Base-by-base conservation (phyloP, 108 stramenopile species). In the Skeletonema menzelii region DNA sequence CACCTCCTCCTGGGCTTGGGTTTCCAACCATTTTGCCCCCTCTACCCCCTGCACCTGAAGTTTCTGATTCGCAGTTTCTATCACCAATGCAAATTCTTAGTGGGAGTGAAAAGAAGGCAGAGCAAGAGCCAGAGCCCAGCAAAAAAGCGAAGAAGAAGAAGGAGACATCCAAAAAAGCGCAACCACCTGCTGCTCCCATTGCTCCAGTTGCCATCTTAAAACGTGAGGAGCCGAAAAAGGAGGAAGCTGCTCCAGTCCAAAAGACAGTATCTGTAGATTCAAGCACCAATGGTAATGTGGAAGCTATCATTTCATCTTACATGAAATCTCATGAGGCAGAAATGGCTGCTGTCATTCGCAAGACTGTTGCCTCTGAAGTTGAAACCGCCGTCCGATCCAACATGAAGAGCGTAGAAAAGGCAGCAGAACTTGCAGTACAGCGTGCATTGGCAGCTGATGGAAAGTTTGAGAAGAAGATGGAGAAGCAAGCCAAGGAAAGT, bases 401-500 rank as follows among this genome's bases (percentile, higher is more conserved):
- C 8, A 28, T 91, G 17, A 77, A 79, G 27, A 84, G 85, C 27
- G 42, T 61, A 0, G 78, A 70, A 19, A 77, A 65, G 35, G 56
- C 69, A 34, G 44, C 57, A 17, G 63, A 65, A 30, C 68, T 59
- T 37, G 53, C 46, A 12, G 57, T 87, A 60, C 66, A 79, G 38
- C 63, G 76, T 14, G 75, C 79, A n/a, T 59, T 86, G 49, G 77
- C 64, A 76, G 17, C 78, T 80, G 26, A 49, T 84, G 64, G 75
- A 69, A 72, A 72, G 76, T 22, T 86, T 65, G 31, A 57, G 19
- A 76, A 40, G 13, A 64, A 35, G 37, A 70, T 91, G 75, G 83
- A 87, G 59, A 74, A 76, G 8, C 53, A 80, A 5, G 74, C 74
- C 2, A 81, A 84, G 57, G 80, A 89, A 3, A 86, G 80, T 61